phyloP scores from a whole-genome alignment of 1,139 yeast species.

The Hemisphaericaspora xylanilytica region DNA sequence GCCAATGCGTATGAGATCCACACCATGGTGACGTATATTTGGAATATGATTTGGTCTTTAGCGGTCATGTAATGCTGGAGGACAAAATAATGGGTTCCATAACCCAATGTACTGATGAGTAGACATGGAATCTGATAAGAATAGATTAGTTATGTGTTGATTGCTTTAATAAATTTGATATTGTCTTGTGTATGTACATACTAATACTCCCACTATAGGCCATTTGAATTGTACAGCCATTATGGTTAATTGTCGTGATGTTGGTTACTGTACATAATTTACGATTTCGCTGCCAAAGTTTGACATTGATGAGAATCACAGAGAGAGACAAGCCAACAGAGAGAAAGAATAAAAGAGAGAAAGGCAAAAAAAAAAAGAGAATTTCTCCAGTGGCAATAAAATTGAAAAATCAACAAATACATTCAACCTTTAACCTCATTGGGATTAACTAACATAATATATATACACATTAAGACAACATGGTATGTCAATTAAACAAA shows the following conservation, averaged over 20 bases:
- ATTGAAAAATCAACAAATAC: background rate
- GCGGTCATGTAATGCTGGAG: conserved; percentile 43
- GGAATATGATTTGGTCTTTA: conserved; percentile 46
- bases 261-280: no score
- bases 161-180: background rate
- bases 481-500: conserved; percentile 11
- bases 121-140: conserved; percentile 56
- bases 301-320: no score
- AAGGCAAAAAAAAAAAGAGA: conserved; percentile 3
- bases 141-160: background rate
- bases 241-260: background rate
- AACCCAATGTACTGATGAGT: conserved; percentile 61
- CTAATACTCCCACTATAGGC: conserved; percentile 34
- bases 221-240: conserved; percentile 47
- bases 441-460: background rate
- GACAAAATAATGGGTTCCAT: conserved; percentile 61
- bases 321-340: no score
- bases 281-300: no score
- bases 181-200: conserved; percentile 1
- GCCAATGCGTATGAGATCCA: conserved; percentile 71
- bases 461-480: conserved; percentile 3
- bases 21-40: conserved; percentile 50
- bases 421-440: background rate
- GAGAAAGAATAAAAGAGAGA: no score
- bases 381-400: conserved; percentile 10